Evolutionary conservation across 495 filamentous ascomycete species (phyloP).

Genomic region (Pseudotulostoma volvatum): DNA sequence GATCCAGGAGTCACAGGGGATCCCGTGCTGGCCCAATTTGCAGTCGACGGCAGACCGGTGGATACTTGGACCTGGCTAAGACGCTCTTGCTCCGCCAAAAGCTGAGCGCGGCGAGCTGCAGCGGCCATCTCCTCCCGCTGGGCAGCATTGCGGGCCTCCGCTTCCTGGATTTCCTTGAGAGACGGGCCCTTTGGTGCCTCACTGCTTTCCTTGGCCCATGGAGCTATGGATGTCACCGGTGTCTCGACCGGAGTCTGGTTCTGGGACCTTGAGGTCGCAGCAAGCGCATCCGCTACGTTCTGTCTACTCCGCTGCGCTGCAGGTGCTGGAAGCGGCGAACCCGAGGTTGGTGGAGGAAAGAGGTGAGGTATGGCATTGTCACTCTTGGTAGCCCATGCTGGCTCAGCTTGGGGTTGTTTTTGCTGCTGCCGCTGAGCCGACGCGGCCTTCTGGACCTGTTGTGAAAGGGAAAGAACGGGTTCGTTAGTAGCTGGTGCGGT

Average conservation of each 20-base stretch:
- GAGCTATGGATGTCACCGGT: slow-evolving; percentile 56
- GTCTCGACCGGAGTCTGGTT: slow-evolving; percentile 56
- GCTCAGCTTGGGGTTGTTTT: slow-evolving; percentile 31
- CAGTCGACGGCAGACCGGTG: slow-evolving; percentile 66
- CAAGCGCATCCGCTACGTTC: slow-evolving; percentile 67
- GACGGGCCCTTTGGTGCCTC: slow-evolving; percentile 78
- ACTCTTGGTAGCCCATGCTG: slow-evolving; percentile 39
- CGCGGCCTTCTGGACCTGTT: slow-evolving; percentile 73
- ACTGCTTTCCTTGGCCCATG: slow-evolving; percentile 77
- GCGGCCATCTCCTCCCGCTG: slow-evolving; percentile 73
- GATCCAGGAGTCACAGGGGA: slow-evolving; percentile 44
- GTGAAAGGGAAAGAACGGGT: slow-evolving; percentile 50
- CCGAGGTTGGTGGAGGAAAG: slow-evolving; percentile 57
- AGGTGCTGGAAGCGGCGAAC: slow-evolving; percentile 70
- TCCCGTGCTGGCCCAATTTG: slow-evolving; percentile 72
- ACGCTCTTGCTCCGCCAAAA: slow-evolving; percentile 60
- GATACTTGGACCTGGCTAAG: slow-evolving; percentile 49
- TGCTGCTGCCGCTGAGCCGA: slow-evolving; percentile 36
- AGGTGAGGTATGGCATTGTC: slow-evolving; percentile 54
- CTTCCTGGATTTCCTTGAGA: slow-evolving; percentile 91
- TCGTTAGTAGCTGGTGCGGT: slow-evolving; percentile 12
- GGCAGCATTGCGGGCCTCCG: slow-evolving; percentile 85
- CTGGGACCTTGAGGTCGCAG: slow-evolving; percentile 51
- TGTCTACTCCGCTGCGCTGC: slow-evolving; percentile 70
- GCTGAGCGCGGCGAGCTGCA: slow-evolving; percentile 56